phyloP scores from a whole-genome alignment of 225 moss, liverwort and hornwort genomes.

The Neckera pumila region DNA sequence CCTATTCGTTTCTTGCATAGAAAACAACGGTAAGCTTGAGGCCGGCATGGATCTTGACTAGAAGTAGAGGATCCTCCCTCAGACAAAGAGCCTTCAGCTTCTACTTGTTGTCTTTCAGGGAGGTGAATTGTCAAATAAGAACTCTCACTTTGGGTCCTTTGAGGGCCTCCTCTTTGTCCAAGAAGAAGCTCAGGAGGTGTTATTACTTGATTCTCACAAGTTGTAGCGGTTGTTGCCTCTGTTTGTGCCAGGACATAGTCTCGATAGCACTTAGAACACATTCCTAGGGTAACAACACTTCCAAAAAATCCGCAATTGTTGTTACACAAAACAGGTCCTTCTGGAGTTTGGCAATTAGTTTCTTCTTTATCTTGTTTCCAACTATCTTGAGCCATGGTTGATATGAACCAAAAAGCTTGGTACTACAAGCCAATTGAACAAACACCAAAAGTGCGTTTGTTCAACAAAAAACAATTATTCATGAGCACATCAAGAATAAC shows the following conservation, averaged over 20 bases:
- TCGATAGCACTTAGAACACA: conserved; percentile 85
- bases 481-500: neutral
- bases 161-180: conserved; percentile 9
- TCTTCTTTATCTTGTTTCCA: conserved; percentile 89
- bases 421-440: neutral
- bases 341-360: conserved; percentile 82
- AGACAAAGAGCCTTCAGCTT: conserved; percentile 16
- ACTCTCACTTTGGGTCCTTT: conserved; percentile 31
- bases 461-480: neutral
- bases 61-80: conserved; percentile 6
- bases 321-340: conserved; percentile 74
- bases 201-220: conserved; percentile 12
- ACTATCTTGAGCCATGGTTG: conserved; percentile 78
- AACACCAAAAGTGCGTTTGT: neutral
- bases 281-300: conserved; percentile 53
- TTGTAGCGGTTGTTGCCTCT: conserved; percentile 29
- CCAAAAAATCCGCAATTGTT: conserved; percentile 97
- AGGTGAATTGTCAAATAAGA: conserved; percentile 9
- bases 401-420: neutral
- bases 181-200: neutral
- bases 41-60: conserved; percentile 20
- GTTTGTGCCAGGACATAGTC: conserved; percentile 63
- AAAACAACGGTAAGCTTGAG: conserved; percentile 62
- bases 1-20: conserved; percentile 86
- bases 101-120: neutral